phyloP scores from a whole-genome alignment of 2,329 filamentous ascomycete species.

The Blastomyces gilchristii region DNA sequence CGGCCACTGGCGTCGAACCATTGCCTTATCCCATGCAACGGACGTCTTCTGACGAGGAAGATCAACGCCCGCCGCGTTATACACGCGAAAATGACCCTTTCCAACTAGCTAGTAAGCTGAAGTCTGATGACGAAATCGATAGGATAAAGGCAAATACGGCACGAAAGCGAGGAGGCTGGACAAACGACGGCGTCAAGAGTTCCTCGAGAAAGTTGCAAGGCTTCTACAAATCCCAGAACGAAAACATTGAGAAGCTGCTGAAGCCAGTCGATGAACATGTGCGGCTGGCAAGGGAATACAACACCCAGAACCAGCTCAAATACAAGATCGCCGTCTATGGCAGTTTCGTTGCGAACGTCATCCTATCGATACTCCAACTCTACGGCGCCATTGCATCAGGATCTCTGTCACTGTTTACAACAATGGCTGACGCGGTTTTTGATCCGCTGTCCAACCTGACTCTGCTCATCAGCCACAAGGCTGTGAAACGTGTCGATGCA shows the following conservation, averaged over 20 bases:
- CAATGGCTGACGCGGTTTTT: slow-evolving; percentile 91
- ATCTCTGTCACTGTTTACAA: slow-evolving; percentile 93
- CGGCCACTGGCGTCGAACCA: slow-evolving; percentile 36
- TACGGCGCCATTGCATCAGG: slow-evolving; percentile 79
- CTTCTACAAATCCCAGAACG: slow-evolving; percentile 88
- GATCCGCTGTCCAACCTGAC: slow-evolving; percentile 84
- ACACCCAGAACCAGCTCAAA: slow-evolving; percentile 65
- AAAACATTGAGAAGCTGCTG: slow-evolving; percentile 81
- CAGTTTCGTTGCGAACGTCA: slow-evolving; percentile 66
- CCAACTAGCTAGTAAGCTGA: slow-evolving; percentile 64
- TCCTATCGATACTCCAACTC: slow-evolving; percentile 69
- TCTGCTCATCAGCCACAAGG: slow-evolving; percentile 75
- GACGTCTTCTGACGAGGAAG: slow-evolving; percentile 34
- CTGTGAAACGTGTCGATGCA: slow-evolving; percentile 76
- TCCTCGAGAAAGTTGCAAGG: slow-evolving; percentile 51
- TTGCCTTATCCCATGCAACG: slow-evolving; percentile 19
- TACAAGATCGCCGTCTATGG: slow-evolving; percentile 53
- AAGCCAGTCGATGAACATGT: slow-evolving; percentile 90
- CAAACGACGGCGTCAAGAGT: slow-evolving; percentile 18
- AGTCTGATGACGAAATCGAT: slow-evolving; percentile 64
- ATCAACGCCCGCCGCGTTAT: slow-evolving; percentile 44
- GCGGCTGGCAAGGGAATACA: slow-evolving; percentile 67
- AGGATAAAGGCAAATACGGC: slow-evolving; percentile 66
- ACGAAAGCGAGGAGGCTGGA: slow-evolving; percentile 52
- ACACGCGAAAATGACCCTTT: slow-evolving; percentile 66